These are phyloP conservation scores for Saturnispora quitensis DNA, from an alignment of 805 yeast species.

Conservation along the genomic window DNA sequence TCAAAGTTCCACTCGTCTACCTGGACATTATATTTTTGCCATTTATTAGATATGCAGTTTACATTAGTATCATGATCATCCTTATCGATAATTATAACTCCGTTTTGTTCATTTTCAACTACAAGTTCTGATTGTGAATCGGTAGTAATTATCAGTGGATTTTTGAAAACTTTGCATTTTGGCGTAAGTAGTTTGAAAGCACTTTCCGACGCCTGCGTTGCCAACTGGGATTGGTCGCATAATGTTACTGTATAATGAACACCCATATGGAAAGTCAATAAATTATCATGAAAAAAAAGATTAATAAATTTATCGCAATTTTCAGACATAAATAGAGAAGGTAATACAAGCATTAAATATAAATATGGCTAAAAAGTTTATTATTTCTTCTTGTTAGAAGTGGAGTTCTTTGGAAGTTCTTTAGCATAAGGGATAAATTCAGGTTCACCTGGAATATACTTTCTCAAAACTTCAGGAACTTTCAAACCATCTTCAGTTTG, in stretches of 20 bases:
- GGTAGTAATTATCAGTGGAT: neutral
- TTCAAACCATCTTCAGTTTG: conserved; percentile 94
- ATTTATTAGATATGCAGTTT: conserved; percentile 9
- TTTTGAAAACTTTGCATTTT: neutral
- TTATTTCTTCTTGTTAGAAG: conserved; percentile 55
- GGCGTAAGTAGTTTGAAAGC: neutral
- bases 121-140: neutral
- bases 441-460: conserved; percentile 96
- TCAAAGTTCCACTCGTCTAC: conserved; percentile 10
- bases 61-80: neutral
- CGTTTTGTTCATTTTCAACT: neutral
- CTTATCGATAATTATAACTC: neutral
- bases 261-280: neutral
- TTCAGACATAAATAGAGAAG: neutral
- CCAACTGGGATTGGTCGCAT: neutral
- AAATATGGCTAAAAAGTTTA: conserved; percentile 1
- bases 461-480: conserved; percentile 92
- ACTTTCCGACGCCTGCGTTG: neutral
- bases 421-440: conserved; percentile 86
- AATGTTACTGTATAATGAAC: neutral
- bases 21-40: conserved; percentile 9
- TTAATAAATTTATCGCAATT: neutral
- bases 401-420: conserved; percentile 90
- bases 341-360: neutral
- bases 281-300: neutral